These are phyloP conservation scores for Uronychia setigera DNA, from an alignment of 73 alveolate species.

Conservation along the genomic window DNA sequence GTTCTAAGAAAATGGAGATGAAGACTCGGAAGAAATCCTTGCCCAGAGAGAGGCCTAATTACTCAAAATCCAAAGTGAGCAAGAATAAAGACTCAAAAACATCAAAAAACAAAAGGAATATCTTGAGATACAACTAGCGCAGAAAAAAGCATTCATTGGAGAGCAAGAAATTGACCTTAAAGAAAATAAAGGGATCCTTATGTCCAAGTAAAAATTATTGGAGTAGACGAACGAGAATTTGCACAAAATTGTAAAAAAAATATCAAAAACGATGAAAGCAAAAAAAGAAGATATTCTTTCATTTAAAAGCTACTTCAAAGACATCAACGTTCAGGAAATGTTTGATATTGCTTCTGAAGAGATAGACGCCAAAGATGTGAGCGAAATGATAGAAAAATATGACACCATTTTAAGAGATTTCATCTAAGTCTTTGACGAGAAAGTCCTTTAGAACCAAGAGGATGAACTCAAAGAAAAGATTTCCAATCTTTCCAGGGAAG, in stretches of 20 bases:
- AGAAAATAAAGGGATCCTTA: neutral
- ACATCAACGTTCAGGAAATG: too few species aligned
- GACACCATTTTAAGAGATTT: neutral
- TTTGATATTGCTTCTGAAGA: too few species aligned
- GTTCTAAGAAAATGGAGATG: neutral
- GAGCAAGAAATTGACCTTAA: constrained; percentile 4
- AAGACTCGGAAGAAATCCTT: neutral
- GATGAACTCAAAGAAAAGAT: neutral
- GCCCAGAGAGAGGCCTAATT: constrained; percentile 28
- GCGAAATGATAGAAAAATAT: neutral
- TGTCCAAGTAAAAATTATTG: constrained; percentile 10
- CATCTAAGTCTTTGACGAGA: neutral
- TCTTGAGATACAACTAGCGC: neutral
- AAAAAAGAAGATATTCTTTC: too few species aligned
- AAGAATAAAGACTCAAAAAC: constrained; percentile 7
- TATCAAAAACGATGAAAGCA: neutral
- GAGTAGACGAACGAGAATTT: neutral
- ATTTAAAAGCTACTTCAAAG: too few species aligned
- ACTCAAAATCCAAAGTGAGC: constrained; percentile 1
- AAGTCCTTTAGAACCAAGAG: neutral
- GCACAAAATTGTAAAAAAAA: neutral
- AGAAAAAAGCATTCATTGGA: neutral
- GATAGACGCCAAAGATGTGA: too few species aligned
- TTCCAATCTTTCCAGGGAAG: neutral
- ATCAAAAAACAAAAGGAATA: neutral